Percentiles rank a stretch among this genome's conserved stretches.
These are phyloP conservation scores for Posidonia australis DNA, from an alignment of 106 monocot genomes.

Conservation along the genomic window DNA sequence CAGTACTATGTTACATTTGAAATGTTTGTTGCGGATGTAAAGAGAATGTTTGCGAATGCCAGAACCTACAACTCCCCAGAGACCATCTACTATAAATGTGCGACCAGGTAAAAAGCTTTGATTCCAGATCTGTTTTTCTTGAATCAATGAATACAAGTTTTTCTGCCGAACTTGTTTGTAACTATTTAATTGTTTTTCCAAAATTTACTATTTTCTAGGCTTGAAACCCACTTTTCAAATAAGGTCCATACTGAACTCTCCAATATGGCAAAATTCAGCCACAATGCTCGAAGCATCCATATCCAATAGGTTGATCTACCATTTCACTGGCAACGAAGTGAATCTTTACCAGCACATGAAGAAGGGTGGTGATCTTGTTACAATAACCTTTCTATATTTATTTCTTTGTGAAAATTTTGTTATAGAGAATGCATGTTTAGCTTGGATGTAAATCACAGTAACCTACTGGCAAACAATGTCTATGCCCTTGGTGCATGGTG, in stretches of 20 bases:
- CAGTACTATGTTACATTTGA: conserved; percentile 92
- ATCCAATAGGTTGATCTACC: background rate
- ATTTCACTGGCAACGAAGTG: too few relatives aligned
- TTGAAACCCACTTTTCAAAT: conserved; percentile 53
- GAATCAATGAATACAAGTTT: background rate
- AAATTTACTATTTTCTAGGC: conserved; percentile 26
- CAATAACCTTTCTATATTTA: too few relatives aligned
- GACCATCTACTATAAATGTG: conserved; percentile 93
- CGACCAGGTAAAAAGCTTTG: conserved; percentile 40
- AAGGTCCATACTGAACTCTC: conserved; percentile 41
- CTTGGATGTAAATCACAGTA: too few relatives aligned
- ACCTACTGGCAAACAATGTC: too few relatives aligned
- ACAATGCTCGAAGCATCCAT: conserved; percentile 7
- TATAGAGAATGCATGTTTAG: too few relatives aligned
- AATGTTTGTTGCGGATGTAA: conserved; percentile 92
- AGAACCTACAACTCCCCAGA: conserved; percentile 90
- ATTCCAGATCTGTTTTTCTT: background rate
- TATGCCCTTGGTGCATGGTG: too few relatives aligned
- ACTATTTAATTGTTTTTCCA: background rate
- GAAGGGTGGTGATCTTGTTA: too few relatives aligned
- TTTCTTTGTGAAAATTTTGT: too few relatives aligned
- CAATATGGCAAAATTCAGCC: conserved; percentile 18
- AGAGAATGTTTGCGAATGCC: conserved; percentile 87
- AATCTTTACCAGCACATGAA: too few relatives aligned
- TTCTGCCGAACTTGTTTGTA: background rate